phyloP scores from a whole-genome alignment of 345 rosid genomes.

The Moricandia arvensis region DNA sequence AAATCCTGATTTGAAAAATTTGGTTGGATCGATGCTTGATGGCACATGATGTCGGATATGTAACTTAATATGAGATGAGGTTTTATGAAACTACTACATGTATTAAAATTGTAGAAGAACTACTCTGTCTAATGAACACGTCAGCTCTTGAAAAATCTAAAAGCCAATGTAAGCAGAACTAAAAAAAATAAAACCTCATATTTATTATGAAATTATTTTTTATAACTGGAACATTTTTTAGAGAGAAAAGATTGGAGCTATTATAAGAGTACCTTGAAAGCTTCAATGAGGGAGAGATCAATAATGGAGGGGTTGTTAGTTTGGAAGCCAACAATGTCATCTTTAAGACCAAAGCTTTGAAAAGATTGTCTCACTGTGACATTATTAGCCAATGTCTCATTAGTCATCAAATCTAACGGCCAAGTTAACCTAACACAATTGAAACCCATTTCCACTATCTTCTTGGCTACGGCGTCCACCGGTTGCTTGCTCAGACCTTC shows the following conservation, averaged over 20 bases:
- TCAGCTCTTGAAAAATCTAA: too few relatives aligned
- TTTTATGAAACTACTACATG: too few relatives aligned
- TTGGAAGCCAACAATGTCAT: slow-evolving; percentile 56
- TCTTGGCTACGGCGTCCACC: slow-evolving; percentile 38
- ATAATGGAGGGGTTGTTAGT: slow-evolving; percentile 69
- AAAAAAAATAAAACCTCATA: background rate
- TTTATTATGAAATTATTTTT: too few relatives aligned
- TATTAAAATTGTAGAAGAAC: too few relatives aligned
- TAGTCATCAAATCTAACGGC: slow-evolving; percentile 58
- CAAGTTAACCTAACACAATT: slow-evolving; percentile 73
- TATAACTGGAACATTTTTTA: background rate
- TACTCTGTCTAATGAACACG: too few relatives aligned
- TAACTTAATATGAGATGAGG: too few relatives aligned
- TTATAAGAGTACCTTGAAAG: slow-evolving; percentile 52
- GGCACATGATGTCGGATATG: too few relatives aligned
- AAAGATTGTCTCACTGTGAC: slow-evolving; percentile 63
- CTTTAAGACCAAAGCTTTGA: slow-evolving; percentile 52
- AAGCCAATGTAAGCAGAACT: too few relatives aligned
- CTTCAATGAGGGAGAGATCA: slow-evolving; percentile 66
- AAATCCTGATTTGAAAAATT: too few relatives aligned
- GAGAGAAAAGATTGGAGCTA: background rate
- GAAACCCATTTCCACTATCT: slow-evolving; percentile 46
- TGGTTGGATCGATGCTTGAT: too few relatives aligned
- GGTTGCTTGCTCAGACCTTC: slow-evolving; percentile 74
- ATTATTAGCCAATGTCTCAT: slow-evolving; percentile 43